Percentiles rank a stretch among this genome's conserved stretches.
Evolutionary conservation across 768 basidiomycete genomes (phyloP).

Genomic region (Mycena galericulata): DNA sequence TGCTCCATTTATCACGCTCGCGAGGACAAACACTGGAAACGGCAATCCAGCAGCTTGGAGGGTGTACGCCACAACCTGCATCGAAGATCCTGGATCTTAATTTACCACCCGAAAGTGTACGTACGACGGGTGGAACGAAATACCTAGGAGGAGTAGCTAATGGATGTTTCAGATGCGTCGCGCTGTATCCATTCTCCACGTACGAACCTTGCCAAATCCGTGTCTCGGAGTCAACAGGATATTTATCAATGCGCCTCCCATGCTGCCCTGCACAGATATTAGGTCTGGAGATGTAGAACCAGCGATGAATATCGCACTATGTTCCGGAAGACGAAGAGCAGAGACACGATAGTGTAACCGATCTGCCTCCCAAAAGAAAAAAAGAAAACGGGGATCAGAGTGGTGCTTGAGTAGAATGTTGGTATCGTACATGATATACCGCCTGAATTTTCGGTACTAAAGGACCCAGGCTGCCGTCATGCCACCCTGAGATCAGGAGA

Average conservation of each 20-base stretch:
- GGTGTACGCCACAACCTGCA: constrained; percentile 55
- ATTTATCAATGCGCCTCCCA: constrained; percentile 60
- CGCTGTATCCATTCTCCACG: constrained; percentile 29
- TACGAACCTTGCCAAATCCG: constrained; percentile 62
- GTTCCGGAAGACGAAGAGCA: constrained; percentile 61
- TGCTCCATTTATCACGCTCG: constrained; percentile 60
- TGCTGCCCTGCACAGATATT: constrained; percentile 54
- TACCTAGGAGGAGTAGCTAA: constrained; percentile 43
- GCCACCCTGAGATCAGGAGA: no score
- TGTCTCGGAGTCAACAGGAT: constrained; percentile 58
- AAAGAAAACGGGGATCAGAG: no score
- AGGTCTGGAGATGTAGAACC: neutral
- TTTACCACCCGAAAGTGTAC: no score
- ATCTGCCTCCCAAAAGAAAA: constrained; percentile 42
- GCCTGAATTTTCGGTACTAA: no score
- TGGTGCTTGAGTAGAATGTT: no score
- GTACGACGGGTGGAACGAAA: constrained; percentile 57
- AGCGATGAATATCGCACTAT: constrained; percentile 42
- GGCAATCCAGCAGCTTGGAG: constrained; percentile 61
- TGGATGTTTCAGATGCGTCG: neutral
- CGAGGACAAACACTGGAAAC: constrained; percentile 62
- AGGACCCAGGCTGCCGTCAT: no score
- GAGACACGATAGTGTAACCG: constrained; percentile 60
- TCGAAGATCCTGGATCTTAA: no score
- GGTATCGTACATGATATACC: no score